Conservation (phyloP, 2,329 filamentous ascomycete genomes). For the Blumeria hordei region DNA sequence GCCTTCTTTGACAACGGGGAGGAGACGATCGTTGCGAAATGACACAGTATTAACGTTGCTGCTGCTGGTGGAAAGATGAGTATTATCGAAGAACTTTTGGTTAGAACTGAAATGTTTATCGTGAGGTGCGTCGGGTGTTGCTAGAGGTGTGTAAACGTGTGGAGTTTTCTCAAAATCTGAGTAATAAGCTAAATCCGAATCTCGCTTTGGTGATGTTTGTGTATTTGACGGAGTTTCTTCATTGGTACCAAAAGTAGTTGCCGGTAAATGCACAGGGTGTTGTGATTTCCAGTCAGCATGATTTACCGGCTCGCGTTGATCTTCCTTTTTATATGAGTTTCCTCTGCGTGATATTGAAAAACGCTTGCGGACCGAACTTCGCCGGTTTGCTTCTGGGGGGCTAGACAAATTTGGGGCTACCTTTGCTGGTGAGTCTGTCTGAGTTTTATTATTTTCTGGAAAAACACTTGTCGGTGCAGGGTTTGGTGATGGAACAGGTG, state of each 20-base stretch:
- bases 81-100: background rate
- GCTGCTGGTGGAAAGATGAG: background rate
- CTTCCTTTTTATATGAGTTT: background rate
- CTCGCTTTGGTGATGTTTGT: slow-evolving; percentile 11
- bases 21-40: background rate
- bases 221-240: slow-evolving; percentile 2
- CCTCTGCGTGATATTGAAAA: slow-evolving; percentile 13
- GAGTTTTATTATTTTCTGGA: background rate
- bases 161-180: slow-evolving; percentile 13
- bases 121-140: background rate
- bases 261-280: slow-evolving; percentile 4
- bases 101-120: background rate
- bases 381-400: slow-evolving; percentile 7
- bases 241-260: background rate
- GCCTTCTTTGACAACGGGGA: background rate
- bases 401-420: background rate
- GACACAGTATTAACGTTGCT: background rate
- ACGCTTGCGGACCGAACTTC: slow-evolving; percentile 11
- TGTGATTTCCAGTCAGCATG: slow-evolving; percentile 6
- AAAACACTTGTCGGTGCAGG: slow-evolving; percentile 1
- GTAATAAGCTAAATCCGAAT: slow-evolving; percentile 15
- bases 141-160: slow-evolving; percentile 2
- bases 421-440: background rate
- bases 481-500: slow-evolving; percentile 8
- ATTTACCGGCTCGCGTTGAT: slow-evolving; percentile 4